A percentile compares a stretch with the other conserved stretches of the same genome.
Evolutionary conservation across 768 basidiomycete genomes (phyloP).

Genomic region (Pleurotus citrinopileatus): DNA sequence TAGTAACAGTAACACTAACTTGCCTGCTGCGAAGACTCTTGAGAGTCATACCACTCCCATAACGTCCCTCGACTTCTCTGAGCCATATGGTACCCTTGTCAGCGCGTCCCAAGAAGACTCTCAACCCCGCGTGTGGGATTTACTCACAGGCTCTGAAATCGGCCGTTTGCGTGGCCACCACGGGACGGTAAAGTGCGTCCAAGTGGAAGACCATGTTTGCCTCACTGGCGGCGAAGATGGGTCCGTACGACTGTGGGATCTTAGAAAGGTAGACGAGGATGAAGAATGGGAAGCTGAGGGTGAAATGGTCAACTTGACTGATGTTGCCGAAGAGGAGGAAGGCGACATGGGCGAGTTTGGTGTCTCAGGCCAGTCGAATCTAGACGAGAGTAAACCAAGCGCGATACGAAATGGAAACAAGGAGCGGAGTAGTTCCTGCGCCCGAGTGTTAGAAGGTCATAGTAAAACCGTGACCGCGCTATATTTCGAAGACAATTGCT

Average conservation of each 20-base stretch:
- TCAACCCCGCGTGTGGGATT: constrained; percentile 91
- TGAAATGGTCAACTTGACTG: constrained; percentile 56
- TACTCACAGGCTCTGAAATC: constrained; percentile 84
- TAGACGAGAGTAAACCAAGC: constrained; percentile 30
- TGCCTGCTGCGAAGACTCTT: constrained; percentile 55
- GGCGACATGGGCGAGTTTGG: constrained; percentile 38
- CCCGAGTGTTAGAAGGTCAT: constrained; percentile 83
- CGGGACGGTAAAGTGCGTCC: constrained; percentile 82
- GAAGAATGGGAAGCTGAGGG: constrained; percentile 57
- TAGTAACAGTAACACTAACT: constrained; percentile 2
- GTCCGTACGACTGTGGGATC: constrained; percentile 85
- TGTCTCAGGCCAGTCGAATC: background rate
- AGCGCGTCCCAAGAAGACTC: constrained; percentile 84
- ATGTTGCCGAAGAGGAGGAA: constrained; percentile 63
- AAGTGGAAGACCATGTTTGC: constrained; percentile 90
- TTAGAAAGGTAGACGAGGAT: constrained; percentile 70
- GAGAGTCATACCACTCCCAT: constrained; percentile 79
- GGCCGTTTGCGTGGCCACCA: constrained; percentile 81
- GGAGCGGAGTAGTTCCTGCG: constrained; percentile 57
- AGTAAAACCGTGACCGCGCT: constrained; percentile 89
- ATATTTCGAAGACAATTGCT: constrained; percentile 92
- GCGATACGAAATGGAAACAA: constrained; percentile 36
- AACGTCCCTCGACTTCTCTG: constrained; percentile 89
- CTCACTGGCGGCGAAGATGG: constrained; percentile 90
- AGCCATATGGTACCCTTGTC: constrained; percentile 94